phyloP scores from a whole-genome alignment of 1,284 basidiomycete genomes.

The Moesziomyces sp. region DNA sequence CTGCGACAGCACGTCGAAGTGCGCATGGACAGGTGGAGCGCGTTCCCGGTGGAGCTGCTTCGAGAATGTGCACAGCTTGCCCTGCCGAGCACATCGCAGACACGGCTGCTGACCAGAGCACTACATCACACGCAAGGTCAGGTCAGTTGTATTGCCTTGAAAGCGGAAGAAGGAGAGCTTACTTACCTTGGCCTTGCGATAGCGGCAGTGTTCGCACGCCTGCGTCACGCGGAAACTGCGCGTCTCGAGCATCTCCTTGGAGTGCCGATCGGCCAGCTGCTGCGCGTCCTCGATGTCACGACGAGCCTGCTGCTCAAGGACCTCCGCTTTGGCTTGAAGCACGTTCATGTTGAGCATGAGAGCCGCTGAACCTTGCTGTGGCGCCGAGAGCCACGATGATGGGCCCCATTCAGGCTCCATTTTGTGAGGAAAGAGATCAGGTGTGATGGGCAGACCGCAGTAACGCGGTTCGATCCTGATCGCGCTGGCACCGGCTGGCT shows the following conservation, averaged over 20 bases:
- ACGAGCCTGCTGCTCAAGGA: conserved; percentile 28
- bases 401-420: no score
- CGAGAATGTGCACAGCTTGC: conserved; percentile 26
- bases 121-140: background rate
- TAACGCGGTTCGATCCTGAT: no score
- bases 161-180: background rate
- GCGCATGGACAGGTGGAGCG: no score
- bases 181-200: conserved; percentile 46
- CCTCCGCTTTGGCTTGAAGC: conserved; percentile 32
- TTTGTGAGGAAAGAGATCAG: no score
- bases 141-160: background rate
- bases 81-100: conserved; percentile 33
- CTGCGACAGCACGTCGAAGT: no score
- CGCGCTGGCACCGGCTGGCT: no score
- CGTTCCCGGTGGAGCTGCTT: background rate
- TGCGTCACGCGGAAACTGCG: conserved; percentile 27
- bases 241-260: conserved; percentile 27
- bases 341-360: conserved; percentile 14
- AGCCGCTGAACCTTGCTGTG: no score
- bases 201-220: conserved; percentile 43
- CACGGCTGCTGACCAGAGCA: conserved; percentile 43
- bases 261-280: conserved; percentile 17
- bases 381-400: no score
- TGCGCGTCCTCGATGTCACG: conserved; percentile 14
- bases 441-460: no score